Conservation (phyloP, 2,329 filamentous ascomycete species). For the Sclerotinia borealis region DNA sequence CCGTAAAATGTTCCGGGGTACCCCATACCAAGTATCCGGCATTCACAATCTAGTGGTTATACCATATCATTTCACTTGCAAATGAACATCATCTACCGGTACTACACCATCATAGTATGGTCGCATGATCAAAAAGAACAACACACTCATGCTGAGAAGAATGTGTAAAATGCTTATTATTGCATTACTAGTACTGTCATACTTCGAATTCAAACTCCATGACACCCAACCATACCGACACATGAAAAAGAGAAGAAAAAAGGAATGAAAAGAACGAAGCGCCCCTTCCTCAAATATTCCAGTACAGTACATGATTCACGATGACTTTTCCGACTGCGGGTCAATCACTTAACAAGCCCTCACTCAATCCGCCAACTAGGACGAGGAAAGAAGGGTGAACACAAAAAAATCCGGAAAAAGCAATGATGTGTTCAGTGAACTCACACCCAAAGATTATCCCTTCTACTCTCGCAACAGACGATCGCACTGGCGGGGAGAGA, state of each 20-base stretch:
- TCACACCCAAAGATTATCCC: background rate
- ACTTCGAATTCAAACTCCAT: background rate
- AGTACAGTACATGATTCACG: background rate
- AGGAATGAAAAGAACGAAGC: background rate
- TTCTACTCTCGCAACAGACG: background rate
- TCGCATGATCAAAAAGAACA: conserved; percentile 1
- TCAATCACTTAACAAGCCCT: background rate
- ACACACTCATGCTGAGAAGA: background rate
- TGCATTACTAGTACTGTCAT: background rate
- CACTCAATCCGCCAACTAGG: background rate
- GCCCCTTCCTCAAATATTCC: background rate
- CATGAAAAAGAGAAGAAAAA: no score
- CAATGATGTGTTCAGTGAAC: no score
- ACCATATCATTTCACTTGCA: background rate
- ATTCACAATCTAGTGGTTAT: background rate
- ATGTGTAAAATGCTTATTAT: background rate
- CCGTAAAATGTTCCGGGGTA: background rate
- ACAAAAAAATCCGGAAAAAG: background rate
- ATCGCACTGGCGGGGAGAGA: background rate
- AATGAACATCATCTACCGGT: background rate
- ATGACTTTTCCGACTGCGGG: background rate
- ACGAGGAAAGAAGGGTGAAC: background rate
- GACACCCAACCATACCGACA: background rate
- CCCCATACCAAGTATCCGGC: background rate
- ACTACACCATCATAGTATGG: background rate